Evolutionary conservation across 495 filamentous ascomycete genomes (phyloP), one percentile per base, ranked within the genome.

Genomic region (Clavariopsis aquatica): DNA sequence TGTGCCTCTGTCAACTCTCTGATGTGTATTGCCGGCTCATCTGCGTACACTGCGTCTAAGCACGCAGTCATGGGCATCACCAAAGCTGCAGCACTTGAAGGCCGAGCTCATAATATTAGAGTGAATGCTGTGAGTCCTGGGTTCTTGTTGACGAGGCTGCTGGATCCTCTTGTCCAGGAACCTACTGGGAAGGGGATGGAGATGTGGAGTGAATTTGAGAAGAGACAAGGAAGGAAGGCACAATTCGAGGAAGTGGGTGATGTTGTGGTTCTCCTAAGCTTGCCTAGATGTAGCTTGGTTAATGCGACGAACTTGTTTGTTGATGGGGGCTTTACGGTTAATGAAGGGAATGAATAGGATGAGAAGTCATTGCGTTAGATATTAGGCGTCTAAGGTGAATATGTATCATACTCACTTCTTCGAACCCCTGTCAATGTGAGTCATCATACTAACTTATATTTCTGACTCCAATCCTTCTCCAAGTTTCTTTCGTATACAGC

Each of bases 31-130:
- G 69, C 77, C 0, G 71, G 76, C 1, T 84, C 84, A 51, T 77
- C 73, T 0, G 72, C 80, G 0, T 53, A 53, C 26, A 53, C 51
- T 8, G 51, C 51, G 24, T 73, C 78, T 0, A 85, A 85, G 57
- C 80, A 83, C 57, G 81, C 80, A 0, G 71, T 80, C 2, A 29
- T 80, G 0, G 81, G 78, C 0, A 76, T 85, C 54, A 80, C 79
- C 43, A 77, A 76, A 52, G 76, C 71, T n/a, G 45, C 45, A 34
- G 66, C 51, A 4, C 64, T 69, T 27, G 68, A 80, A 75, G 79
- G 22, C 1, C 23, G 70, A 17, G 7, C 74, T 4, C 75, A 80
- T 45, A 65, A 74, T 29, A 77, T 82, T 23, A 70, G 80, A 0
- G 76, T 81, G 2, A 83, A 83, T 64, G 71, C 73, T 4, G 57